A percentile compares a stretch with the other conserved stretches of the same genome.
phyloP scores from a whole-genome alignment of 1,139 yeast species.

The Nadsonia commutata region DNA sequence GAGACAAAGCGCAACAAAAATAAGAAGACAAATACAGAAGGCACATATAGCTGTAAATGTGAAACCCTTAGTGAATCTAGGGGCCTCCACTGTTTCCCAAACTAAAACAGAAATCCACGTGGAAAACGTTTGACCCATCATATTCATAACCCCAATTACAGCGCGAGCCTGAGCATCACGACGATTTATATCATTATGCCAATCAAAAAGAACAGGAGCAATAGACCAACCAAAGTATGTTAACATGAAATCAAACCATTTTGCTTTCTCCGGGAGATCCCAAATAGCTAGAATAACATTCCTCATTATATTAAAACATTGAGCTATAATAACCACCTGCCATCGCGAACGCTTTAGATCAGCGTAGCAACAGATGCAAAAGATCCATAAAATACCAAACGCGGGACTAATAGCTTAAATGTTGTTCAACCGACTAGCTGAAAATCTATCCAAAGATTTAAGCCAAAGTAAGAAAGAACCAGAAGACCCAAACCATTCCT shows the following conservation, averaged over 20 bases:
- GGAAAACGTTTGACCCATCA: conserved; percentile 22
- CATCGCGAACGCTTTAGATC: conserved; percentile 41
- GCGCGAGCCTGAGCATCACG: conserved; percentile 25
- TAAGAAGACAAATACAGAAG: conserved; percentile 37
- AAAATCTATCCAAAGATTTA: conserved; percentile 22
- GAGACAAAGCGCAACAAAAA: conserved; percentile 37
- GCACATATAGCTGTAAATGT: conserved; percentile 40
- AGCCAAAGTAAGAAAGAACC: conserved; percentile 42
- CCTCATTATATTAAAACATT: conserved; percentile 30
- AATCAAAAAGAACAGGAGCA: conserved; percentile 15
- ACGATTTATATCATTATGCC: conserved; percentile 5
- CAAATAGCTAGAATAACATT: conserved; percentile 29
- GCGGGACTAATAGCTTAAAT: conserved; percentile 37
- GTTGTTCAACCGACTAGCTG: background rate
- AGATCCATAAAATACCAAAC: conserved; percentile 35
- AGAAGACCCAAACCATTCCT: conserved; percentile 30
- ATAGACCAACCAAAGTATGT: conserved; percentile 32
- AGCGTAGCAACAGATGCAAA: conserved; percentile 20
- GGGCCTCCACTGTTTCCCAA: conserved; percentile 40
- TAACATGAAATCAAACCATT: conserved; percentile 31
- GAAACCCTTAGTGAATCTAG: conserved; percentile 36
- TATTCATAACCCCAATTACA: conserved; percentile 25
- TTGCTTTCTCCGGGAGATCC: conserved; percentile 27
- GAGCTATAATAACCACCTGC: conserved; percentile 42
- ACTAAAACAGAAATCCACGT: conserved; percentile 22